Evolutionary conservation across 768 basidiomycete species (phyloP).

Genomic region (Leucocoprinus sp.): DNA sequence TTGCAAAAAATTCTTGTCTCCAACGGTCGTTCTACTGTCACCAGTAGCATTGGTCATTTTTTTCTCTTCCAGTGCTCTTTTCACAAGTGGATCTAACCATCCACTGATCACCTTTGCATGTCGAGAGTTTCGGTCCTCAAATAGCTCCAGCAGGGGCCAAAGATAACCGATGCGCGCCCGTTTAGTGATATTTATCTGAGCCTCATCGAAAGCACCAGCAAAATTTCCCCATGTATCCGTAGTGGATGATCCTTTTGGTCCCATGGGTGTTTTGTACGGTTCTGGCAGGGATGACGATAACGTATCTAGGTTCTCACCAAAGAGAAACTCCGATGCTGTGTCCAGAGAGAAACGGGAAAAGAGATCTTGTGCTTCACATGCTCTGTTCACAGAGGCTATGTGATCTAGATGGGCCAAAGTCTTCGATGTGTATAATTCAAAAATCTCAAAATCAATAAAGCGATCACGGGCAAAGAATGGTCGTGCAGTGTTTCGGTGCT

Average conservation of each 20-base stretch:
- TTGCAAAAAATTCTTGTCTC: constrained; percentile 57
- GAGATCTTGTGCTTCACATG: constrained; percentile 62
- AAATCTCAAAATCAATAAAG: constrained; percentile 59
- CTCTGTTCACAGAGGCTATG: constrained; percentile 26
- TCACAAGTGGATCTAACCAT: constrained; percentile 59
- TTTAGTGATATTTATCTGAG: constrained; percentile 42
- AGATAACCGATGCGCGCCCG: constrained; percentile 45
- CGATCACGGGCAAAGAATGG: constrained; percentile 74
- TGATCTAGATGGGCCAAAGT: constrained; percentile 42
- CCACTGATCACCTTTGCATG: constrained; percentile 44
- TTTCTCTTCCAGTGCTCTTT: constrained; percentile 42
- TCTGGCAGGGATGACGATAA: constrained; percentile 45
- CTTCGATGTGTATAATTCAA: constrained; percentile 46
- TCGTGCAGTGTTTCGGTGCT: constrained; percentile 62
- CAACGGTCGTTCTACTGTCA: constrained; percentile 16
- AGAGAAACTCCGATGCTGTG: constrained; percentile 65
- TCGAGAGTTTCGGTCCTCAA: constrained; percentile 41
- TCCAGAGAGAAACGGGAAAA: constrained; percentile 64
- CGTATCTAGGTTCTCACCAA: constrained; percentile 57
- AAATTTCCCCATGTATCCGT: constrained; percentile 57
- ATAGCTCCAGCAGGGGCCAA: constrained; percentile 58
- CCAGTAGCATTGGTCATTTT: constrained; percentile 24
- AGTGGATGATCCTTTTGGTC: constrained; percentile 54
- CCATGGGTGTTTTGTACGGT: constrained; percentile 35
- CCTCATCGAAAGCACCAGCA: constrained; percentile 47